A percentile compares a stretch with the other conserved stretches of the same genome.
These are phyloP conservation scores for Piedraia hortae DNA, from an alignment of 2,329 filamentous ascomycete genomes.

Conservation along the genomic window DNA sequence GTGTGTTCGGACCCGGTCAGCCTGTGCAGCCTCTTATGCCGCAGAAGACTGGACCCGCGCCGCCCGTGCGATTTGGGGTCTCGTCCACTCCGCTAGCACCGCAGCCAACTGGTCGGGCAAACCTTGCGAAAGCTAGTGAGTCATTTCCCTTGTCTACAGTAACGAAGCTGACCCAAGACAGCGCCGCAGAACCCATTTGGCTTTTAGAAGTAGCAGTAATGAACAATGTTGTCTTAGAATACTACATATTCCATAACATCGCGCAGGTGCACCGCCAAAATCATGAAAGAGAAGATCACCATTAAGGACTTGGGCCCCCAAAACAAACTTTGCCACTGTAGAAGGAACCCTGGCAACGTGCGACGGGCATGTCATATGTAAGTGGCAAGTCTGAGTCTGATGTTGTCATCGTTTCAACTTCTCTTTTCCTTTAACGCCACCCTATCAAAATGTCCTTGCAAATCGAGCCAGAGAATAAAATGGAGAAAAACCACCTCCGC, in stretches of 20 bases:
- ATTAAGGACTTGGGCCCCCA: too few relatives aligned
- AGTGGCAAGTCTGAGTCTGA: too few relatives aligned
- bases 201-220: too few relatives aligned
- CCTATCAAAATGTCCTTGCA: not conserved
- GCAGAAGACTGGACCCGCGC: conserved; percentile 64
- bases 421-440: not conserved
- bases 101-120: conserved; percentile 75
- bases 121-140: conserved; percentile 88
- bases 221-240: too few relatives aligned
- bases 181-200: conserved; percentile 45
- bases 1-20: conserved; percentile 11
- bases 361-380: too few relatives aligned
- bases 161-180: conserved; percentile 11
- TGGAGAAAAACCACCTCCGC: conserved; percentile 5
- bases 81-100: conserved; percentile 48
- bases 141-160: conserved; percentile 12
- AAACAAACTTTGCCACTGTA: too few relatives aligned
- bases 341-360: too few relatives aligned
- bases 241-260: too few relatives aligned
- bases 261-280: too few relatives aligned
- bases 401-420: conserved; percentile 1
- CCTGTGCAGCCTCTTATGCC: conserved; percentile 35
- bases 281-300: too few relatives aligned
- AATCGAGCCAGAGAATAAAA: not conserved
- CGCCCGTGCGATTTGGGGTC: conserved; percentile 71